Evolutionary conservation across 768 basidiomycete species (phyloP).

Genomic region (Russula earlei): DNA sequence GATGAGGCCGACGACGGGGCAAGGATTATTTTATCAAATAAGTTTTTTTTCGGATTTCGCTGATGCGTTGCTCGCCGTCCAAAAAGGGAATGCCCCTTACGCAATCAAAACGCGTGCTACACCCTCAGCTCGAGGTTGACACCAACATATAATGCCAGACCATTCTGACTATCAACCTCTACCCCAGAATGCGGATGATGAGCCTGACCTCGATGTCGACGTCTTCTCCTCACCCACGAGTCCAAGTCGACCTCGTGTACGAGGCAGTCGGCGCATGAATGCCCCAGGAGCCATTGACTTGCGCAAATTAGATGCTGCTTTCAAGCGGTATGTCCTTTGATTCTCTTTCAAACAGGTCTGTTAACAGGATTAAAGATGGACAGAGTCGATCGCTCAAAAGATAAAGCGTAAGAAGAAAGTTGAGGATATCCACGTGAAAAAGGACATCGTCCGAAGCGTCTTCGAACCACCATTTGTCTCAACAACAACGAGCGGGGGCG

Average conservation of each 20-base stretch:
- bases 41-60: too few species aligned
- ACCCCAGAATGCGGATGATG: conserved; percentile 33
- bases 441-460: conserved; percentile 71
- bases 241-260: background rate
- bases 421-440: conserved; percentile 46
- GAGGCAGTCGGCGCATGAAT: conserved; percentile 26
- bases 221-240: conserved; percentile 24
- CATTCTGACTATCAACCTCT: conserved; percentile 40
- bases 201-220: conserved; percentile 28
- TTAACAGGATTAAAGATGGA: conserved; percentile 47
- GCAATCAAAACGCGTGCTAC: too few species aligned
- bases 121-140: background rate
- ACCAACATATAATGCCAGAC: conserved; percentile 33
- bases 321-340: conserved; percentile 52
- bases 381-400: conserved; percentile 77
- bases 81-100: background rate
- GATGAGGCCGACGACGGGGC: too few species aligned
- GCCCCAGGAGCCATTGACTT: conserved; percentile 67
- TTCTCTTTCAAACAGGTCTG: background rate
- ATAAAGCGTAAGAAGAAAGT: conserved; percentile 72
- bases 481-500: conserved; percentile 27
- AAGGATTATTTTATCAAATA: too few species aligned
- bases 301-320: conserved; percentile 69
- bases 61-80: too few species aligned
- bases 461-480: conserved; percentile 55